Evolutionary conservation across 1,284 basidiomycete genomes (phyloP).

Genomic region (Trichosporon sp.): DNA sequence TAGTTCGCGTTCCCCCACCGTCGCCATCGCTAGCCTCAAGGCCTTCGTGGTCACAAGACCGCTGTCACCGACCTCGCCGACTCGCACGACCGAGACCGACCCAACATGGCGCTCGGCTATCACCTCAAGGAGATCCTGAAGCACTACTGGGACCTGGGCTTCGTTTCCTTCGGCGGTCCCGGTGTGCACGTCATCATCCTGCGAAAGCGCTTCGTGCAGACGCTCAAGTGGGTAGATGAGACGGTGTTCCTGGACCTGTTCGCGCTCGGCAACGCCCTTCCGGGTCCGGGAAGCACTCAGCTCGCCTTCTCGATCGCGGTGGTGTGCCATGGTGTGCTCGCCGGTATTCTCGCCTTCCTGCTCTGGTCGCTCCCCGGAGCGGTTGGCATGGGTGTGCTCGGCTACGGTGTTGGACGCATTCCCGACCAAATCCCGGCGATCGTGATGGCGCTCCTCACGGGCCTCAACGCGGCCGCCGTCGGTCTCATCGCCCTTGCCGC

Average conservation of each 20-base stretch:
- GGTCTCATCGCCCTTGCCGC: slow-evolving; percentile 59
- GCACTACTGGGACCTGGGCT: slow-evolving; percentile 32
- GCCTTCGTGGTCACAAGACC: background rate
- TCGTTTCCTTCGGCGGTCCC: slow-evolving; percentile 35
- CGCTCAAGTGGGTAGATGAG: slow-evolving; percentile 31
- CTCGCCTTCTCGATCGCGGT: slow-evolving; percentile 49
- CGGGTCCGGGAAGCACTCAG: slow-evolving; percentile 52
- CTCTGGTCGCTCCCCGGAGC: slow-evolving; percentile 54
- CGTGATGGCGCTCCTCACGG: slow-evolving; percentile 57
- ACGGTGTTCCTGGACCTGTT: slow-evolving; percentile 48
- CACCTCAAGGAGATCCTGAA: slow-evolving; percentile 8
- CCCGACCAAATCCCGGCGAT: slow-evolving; percentile 53
- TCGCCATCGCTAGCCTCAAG: background rate
- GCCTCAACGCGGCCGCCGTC: slow-evolving; percentile 59
- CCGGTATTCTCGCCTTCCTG: slow-evolving; percentile 47
- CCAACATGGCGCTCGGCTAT: background rate
- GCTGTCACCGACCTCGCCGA: background rate
- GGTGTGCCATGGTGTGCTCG: slow-evolving; percentile 42
- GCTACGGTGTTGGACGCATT: slow-evolving; percentile 55
- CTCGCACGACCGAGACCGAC: background rate
- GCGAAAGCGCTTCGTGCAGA: slow-evolving; percentile 33
- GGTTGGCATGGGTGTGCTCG: slow-evolving; percentile 56
- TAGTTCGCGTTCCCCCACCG: background rate
- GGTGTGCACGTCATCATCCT: slow-evolving; percentile 37
- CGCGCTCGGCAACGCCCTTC: slow-evolving; percentile 51